Percentiles rank a stretch among this genome's conserved stretches.
These are phyloP conservation scores for Talaromyces nanjingensis DNA, from an alignment of 495 filamentous ascomycete genomes.

Conservation along the genomic window DNA sequence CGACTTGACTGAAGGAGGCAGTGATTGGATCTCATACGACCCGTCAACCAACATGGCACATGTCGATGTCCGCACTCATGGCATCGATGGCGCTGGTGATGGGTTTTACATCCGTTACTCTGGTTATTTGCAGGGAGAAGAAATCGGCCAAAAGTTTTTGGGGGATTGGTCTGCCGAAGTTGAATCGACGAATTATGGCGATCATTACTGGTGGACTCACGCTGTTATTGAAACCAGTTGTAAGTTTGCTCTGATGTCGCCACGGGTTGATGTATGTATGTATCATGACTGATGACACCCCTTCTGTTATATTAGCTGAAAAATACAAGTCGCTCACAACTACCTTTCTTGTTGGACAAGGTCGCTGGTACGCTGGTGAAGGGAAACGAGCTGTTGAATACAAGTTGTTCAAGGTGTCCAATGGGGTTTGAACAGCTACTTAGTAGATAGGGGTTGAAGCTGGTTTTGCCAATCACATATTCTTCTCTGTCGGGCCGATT, in stretches of 20 bases:
- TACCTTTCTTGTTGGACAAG: background rate
- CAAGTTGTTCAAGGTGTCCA: background rate
- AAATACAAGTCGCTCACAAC: background rate
- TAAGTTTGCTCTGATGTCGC: background rate
- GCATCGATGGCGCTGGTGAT: background rate
- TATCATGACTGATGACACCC: background rate
- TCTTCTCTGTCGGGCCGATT: background rate
- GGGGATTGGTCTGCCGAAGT: background rate
- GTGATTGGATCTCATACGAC: background rate
- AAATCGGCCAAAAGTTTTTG: background rate
- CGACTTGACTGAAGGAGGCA: background rate
- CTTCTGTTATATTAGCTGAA: background rate
- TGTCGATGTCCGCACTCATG: background rate
- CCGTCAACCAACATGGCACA: background rate
- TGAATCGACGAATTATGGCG: background rate
- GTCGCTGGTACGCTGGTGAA: background rate
- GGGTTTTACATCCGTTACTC: background rate
- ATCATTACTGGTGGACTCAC: background rate
- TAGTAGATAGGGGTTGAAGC: background rate
- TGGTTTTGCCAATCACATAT: background rate
- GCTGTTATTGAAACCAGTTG: background rate
- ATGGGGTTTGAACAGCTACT: background rate
- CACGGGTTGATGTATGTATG: background rate
- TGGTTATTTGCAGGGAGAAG: background rate
- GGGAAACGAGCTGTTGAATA: background rate